phyloP scores from a whole-genome alignment of 1,139 yeast genomes.

The Debaryomycetaceae sp. region DNA sequence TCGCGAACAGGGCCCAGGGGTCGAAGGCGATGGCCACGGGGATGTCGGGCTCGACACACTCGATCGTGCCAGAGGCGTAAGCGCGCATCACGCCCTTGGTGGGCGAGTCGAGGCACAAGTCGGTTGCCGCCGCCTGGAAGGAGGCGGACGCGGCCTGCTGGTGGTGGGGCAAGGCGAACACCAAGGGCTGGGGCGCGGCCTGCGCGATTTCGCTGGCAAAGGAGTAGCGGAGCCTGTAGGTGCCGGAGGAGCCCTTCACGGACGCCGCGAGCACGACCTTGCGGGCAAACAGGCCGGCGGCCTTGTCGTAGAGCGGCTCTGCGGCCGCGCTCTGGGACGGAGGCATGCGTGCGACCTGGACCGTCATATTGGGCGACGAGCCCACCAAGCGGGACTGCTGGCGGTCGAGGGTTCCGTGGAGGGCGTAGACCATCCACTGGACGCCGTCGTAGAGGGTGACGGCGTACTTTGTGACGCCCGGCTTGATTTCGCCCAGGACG shows the following conservation, averaged over 20 bases:
- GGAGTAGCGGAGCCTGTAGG: conserved; percentile 20
- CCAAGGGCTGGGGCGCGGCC: too few relatives aligned
- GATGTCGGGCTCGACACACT: conserved; percentile 33
- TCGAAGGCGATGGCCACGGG: conserved; percentile 44
- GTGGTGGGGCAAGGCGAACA: conserved; percentile 62
- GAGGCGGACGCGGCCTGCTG: conserved; percentile 29
- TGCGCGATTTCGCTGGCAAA: too few relatives aligned
- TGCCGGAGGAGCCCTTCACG: conserved; percentile 14
- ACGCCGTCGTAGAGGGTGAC: conserved; percentile 31
- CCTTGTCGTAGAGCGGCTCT: conserved; percentile 36
- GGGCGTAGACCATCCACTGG: conserved; percentile 27
- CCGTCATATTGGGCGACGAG: conserved; percentile 16
- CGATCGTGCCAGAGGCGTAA: conserved; percentile 37
- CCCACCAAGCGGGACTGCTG: conserved; percentile 48
- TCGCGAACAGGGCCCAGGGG: conserved; percentile 53
- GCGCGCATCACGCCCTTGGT: conserved; percentile 61
- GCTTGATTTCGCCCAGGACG: conserved; percentile 9
- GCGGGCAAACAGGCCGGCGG: conserved; percentile 34
- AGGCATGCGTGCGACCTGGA: conserved; percentile 12
- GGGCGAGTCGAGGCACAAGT: conserved; percentile 47
- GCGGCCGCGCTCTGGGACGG: conserved; percentile 28
- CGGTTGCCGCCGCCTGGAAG: conserved; percentile 13
- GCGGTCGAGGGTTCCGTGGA: conserved; percentile 24
- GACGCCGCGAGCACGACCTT: conserved; percentile 16
- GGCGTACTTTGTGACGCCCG: conserved; percentile 16